A percentile compares a stretch with the other conserved stretches of the same genome.
These are phyloP conservation scores for Circinella minor DNA, from an alignment of 371 early-diverging fungal genomes.

Conservation along the genomic window DNA sequence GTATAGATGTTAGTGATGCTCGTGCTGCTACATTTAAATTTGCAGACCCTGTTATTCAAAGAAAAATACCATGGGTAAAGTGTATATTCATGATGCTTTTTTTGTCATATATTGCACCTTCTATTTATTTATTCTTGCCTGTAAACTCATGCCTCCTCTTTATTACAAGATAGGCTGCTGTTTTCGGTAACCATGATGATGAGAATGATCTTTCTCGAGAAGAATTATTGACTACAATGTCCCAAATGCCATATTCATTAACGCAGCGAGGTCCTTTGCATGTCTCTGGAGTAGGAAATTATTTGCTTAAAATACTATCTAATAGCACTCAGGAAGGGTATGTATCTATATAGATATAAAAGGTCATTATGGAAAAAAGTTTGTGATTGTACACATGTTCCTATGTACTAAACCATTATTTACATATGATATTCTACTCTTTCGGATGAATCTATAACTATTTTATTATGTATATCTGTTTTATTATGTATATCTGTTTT, in stretches of 20 bases:
- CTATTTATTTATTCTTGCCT: background rate
- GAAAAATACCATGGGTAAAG: conserved; percentile 52
- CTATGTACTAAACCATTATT: no score
- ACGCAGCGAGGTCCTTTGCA: conserved; percentile 48
- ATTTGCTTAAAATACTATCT: conserved; percentile 39
- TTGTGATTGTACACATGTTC: no score
- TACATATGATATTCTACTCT: no score
- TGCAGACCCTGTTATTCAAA: conserved; percentile 48
- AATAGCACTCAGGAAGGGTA: conserved; percentile 18
- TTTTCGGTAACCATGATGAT: conserved; percentile 65
- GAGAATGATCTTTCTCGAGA: conserved; percentile 54
- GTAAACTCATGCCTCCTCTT: background rate
- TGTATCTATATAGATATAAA: background rate
- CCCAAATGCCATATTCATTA: conserved; percentile 50
- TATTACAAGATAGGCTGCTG: conserved; percentile 33
- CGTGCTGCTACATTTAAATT: conserved; percentile 54
- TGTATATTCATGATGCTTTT: background rate
- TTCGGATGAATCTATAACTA: no score
- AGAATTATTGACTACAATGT: conserved; percentile 51
- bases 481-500: conserved; percentile 4
- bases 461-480: no score
- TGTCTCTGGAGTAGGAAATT: conserved; percentile 57
- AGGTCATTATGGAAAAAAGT: no score
- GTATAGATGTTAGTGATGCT: conserved; percentile 25
- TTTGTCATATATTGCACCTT: no score